Base-by-base conservation (phyloP, 2,329 filamentous ascomycete genomes). In the Aspergillus ustus region DNA sequence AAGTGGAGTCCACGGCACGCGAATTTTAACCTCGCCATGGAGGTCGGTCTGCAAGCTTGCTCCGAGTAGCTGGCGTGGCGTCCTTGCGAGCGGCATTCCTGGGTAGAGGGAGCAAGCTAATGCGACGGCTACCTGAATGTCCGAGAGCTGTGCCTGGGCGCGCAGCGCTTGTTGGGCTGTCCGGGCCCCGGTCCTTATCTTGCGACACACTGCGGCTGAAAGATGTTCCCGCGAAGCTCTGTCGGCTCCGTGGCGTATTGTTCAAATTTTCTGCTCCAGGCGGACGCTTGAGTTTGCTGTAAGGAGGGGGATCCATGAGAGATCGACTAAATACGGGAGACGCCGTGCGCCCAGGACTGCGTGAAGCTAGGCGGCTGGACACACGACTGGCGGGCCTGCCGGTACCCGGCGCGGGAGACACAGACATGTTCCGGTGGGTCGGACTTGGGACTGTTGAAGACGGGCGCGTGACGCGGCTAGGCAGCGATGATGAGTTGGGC, bases 351-450 rank as follows among this genome's bases (percentile, higher is more conserved):
- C 56, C 66, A 4, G 75, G 73, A 50, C 73, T 76, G 44, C 72
- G 74, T 25, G 74, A 72, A 28, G 70, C 66, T n/a, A 76, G 59
- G 8, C 73, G 69, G 63, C 64, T 72, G 29, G 72, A 74, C 19
- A 75, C 46, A 28, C 76, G 77, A 60, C 77, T 79, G 11, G 66
- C 58, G 19, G 76, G 69, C 45, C 77, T 69, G 20, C 63, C 58
- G n/a, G 64, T 58, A 15, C 66, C 63, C 3, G 76, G 72, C 2
- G 69, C 73, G 3, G 80, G 79, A 34, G 78, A 80, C 5, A 73
- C 72, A 34, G 79, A 78, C 15, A 74, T 69, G 29, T 81, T 77
- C 19, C 80, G 77, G 55, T 77, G 76, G 44, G 79, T 72, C 22
- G 76, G 75, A 9, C 48, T 51, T 2, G 80, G 76, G 9, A 82